A percentile compares a stretch with the other conserved stretches of the same genome.
Conservation (phyloP, 306 rosid species). For the barrel medic (Medicago truncatula) region DNA sequence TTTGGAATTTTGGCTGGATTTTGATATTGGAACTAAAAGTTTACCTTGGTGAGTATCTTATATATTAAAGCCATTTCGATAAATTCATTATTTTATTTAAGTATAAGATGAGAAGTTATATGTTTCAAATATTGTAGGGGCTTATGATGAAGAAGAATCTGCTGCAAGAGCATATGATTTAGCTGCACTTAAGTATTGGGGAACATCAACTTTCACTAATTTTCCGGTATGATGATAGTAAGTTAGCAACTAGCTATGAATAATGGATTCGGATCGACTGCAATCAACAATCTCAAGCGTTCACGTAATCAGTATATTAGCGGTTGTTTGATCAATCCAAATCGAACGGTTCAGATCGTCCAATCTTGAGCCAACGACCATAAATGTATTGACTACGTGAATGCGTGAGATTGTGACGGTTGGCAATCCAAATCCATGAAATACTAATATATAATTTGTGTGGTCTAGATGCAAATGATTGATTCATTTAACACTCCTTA, state of each 20-base stretch:
- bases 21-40: slow-evolving; percentile 49
- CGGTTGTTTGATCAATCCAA: too few species aligned
- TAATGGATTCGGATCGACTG: too few species aligned
- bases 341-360: background rate
- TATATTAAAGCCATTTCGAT: background rate
- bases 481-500: slow-evolving; percentile 7
- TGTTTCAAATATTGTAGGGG: slow-evolving; percentile 56
- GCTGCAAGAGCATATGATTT: slow-evolving; percentile 91
- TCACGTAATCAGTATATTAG: too few species aligned
- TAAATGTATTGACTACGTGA: background rate
- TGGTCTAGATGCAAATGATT: background rate
- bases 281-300: too few species aligned
- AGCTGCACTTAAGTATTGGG: slow-evolving; percentile 88
- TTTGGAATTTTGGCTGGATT: slow-evolving; percentile 42
- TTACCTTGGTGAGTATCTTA: slow-evolving; percentile 64
- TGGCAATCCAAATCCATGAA: background rate
- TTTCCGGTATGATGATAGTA: slow-evolving; percentile 55
- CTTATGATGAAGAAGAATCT: slow-evolving; percentile 85
- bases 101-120: slow-evolving; percentile 9
- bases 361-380: background rate
- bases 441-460: background rate
- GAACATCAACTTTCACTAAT: slow-evolving; percentile 73
- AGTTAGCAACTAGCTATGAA: too few species aligned
- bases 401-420: background rate
- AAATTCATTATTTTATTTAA: slow-evolving; percentile 4